Evolutionary conservation across 176 grass and related monocot species (phyloP).

Genomic region (Juncus inflexus): DNA sequence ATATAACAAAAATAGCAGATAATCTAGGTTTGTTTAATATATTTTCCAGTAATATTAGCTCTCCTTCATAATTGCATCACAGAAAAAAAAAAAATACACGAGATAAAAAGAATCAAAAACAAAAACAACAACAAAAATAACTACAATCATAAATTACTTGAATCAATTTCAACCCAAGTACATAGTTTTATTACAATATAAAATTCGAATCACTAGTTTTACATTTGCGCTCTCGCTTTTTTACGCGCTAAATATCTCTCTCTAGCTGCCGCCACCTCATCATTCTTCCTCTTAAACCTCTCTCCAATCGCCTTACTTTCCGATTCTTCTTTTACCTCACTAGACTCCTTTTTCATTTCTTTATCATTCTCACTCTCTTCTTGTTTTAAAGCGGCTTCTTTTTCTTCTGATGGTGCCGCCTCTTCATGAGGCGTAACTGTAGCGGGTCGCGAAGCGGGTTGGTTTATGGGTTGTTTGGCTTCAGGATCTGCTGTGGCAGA

Average conservation of each 20-base stretch:
- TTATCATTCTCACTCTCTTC: background rate
- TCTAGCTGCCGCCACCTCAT: constrained; percentile 63
- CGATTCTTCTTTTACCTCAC: constrained; percentile 9
- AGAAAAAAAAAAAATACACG: no score
- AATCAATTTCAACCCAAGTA: no score
- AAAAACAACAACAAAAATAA: no score
- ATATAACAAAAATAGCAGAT: no score
- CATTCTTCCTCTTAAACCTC: constrained; percentile 73
- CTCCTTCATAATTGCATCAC: no score
- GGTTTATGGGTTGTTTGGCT: constrained; percentile 11
- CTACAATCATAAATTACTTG: no score
- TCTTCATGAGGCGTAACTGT: constrained; percentile 30
- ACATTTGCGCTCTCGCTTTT: constrained; percentile 50
- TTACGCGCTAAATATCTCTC: constrained; percentile 72
- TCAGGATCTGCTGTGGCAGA: constrained; percentile 25
- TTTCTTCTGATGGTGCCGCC: constrained; percentile 13
- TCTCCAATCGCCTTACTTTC: constrained; percentile 10
- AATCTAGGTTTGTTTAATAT: no score
- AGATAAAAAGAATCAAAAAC: no score
- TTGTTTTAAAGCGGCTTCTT: constrained; percentile 24
- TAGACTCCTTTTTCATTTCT: constrained; percentile 6
- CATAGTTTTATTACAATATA: no score
- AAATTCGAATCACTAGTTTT: background rate
- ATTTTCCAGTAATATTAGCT: no score
- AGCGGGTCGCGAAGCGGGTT: constrained; percentile 16